Evolutionary conservation across 768 basidiomycete species (phyloP), one percentile per base, ranked within the genome.

Genomic region (Trametopsis cervina): DNA sequence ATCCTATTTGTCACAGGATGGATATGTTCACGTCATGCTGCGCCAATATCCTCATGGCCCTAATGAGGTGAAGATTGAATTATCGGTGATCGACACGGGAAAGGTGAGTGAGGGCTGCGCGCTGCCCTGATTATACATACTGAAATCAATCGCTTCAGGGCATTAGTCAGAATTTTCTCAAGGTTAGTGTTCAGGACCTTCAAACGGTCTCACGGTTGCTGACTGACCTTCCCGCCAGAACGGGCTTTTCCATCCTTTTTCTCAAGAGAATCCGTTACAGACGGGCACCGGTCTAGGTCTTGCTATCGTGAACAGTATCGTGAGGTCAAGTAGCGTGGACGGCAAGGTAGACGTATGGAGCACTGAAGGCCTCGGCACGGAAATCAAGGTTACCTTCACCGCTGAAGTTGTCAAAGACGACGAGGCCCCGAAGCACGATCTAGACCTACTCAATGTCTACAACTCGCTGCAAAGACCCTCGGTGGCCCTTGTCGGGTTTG

Each of bases 261-360:
- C 92, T 0, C 94, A 97, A 69, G 94, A 96, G 65, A 94, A 95
- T 56, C 92, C 93, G 0, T 64, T 95, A 4, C 91, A 94, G 59
- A 83, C 90, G 1, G 93, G 93, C 1, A 96, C 93, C 1, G 94
- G 93, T 4, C 77, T 97, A 6, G 94, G 94, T 9, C 80, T 96
- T 20, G 93, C 94, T 25, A 96, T 97, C 54, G 94, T 96, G 60
- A 91, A 87, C 69, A 90, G 85, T 56, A 96, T 96, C 54, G 78
- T 94, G 29, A 80, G 79, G 13, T 90, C 89, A 2, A 82, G 87
- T 39, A 87, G 83, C 54, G 83, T 97, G 44, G 78, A 82, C 22
- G 94, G 94, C 40, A 91, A 91, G 58, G 86, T 96, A 33, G 94
- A 96, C 57, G 93, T 97, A 9, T 85, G 84, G 82, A 94, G 90